A percentile compares a stretch with the other conserved stretches of the same genome.
Conservation (phyloP, 176 grass and related monocot species). For the Chrysopogon serrulatus region DNA sequence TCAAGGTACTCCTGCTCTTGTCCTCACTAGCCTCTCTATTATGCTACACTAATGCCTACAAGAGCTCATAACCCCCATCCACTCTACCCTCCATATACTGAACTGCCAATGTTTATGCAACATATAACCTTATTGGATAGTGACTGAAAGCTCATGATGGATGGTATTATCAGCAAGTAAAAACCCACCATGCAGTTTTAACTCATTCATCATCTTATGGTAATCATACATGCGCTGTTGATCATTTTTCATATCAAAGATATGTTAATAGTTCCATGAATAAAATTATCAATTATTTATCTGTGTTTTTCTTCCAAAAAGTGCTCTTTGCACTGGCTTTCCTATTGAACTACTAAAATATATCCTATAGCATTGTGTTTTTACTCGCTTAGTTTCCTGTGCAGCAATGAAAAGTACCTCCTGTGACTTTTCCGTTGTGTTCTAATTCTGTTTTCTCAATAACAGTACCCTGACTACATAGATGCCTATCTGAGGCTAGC, state of each 20-base stretch:
- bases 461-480: constrained; percentile 78
- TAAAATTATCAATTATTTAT: neutral
- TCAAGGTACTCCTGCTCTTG: constrained; percentile 55
- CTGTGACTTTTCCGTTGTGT: neutral
- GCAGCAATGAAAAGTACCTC: neutral
- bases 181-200: neutral
- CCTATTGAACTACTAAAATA: neutral
- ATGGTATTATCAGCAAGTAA: neutral
- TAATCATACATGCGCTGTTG: neutral
- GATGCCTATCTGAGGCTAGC: constrained; percentile 93
- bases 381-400: neutral
- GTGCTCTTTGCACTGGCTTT: neutral
- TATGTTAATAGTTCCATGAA: neutral
- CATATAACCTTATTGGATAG: neutral
- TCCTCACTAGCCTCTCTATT: neutral
- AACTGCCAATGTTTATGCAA: neutral
- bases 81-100: neutral
- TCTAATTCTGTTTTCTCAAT: constrained; percentile 1
- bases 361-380: neutral
- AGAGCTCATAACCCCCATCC: neutral
- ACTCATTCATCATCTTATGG: neutral
- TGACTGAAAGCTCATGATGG: neutral
- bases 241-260: neutral
- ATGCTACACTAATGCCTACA: neutral
- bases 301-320: neutral